Base-by-base conservation (phyloP, 1,139 yeast species). In the Geotrichum histeridarum region DNA sequence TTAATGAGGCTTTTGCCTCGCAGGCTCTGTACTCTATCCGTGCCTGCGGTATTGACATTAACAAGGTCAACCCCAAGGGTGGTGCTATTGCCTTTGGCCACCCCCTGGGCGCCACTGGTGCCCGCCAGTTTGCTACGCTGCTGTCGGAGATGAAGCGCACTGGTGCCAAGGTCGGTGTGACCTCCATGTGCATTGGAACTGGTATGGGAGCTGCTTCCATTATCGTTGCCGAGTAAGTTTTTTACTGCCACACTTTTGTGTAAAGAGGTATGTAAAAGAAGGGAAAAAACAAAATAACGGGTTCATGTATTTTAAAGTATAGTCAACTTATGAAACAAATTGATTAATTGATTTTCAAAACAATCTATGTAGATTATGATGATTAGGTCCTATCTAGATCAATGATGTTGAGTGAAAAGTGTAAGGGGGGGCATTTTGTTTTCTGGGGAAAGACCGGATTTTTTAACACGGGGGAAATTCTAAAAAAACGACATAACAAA, bases 141-240 rank as follows among this genome's bases (percentile, higher is more conserved):
- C 72, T 91, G 67, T 79, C 93, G 67, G 91, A 89, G 73, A 78
- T 91, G 67, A 75, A 84, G 71, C 65, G 72, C 53, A 67, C 73
- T 30, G 73, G 79, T 48, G 95, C 94, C 66, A 83, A 89, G 74
- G 74, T 89, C 61, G 97, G 97, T 64, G 83, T 91, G 57, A 87
- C 95, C 32, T 86, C 95, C 60, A 91, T 91, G 98, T 91, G 98
- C 76, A 84, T 91, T 63, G 98, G 98, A 68, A 89, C 96, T 45
- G 98, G 98, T 67, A 91, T 90, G 95, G 98, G 98, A 64, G 97
- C 97, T 53, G 98, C 98, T 54, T 86, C 94, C 32, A 75, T 90
- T 54, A 78, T 90, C 65, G 78, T 89, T 54, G 84, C 77, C 67
- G 97, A 88, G 73, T 84, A 68, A 57, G 31, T 15, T 45, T 8